Evolutionary conservation across 768 basidiomycete species (phyloP).

Genomic region (Leccinum subgranulosum): DNA sequence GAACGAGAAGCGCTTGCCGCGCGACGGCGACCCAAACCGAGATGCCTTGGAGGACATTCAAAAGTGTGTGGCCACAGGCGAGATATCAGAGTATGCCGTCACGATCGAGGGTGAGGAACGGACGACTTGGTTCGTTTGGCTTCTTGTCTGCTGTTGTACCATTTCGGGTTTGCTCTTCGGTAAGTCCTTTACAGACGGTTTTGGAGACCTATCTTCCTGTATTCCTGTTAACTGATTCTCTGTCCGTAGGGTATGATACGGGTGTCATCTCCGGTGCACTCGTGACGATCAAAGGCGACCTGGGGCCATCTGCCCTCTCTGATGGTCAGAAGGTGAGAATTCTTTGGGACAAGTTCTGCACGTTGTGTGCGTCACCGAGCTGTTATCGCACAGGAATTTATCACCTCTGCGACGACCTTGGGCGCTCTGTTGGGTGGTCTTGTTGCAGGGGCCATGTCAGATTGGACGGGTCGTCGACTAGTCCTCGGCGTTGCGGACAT

Average conservation of each 20-base stretch:
- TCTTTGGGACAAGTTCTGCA: background rate
- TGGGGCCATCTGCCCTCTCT: constrained; percentile 55
- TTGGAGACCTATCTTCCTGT: constrained; percentile 1
- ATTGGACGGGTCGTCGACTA: constrained; percentile 63
- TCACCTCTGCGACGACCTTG: constrained; percentile 75
- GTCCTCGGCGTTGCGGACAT: constrained; percentile 66
- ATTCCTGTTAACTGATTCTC: background rate
- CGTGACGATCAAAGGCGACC: constrained; percentile 65
- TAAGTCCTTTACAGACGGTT: constrained; percentile 28
- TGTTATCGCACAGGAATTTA: constrained; percentile 58
- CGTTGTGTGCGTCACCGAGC: background rate
- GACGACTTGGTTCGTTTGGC: constrained; percentile 74
- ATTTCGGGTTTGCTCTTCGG: constrained; percentile 77
- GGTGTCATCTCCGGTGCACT: constrained; percentile 81
- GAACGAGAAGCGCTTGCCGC: background rate
- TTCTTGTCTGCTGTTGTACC: constrained; percentile 70
- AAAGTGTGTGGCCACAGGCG: constrained; percentile 31
- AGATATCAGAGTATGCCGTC: constrained; percentile 57
- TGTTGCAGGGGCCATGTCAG: constrained; percentile 46
- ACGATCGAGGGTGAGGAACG: constrained; percentile 63
- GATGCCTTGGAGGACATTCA: constrained; percentile 16
- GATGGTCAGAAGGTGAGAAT: constrained; percentile 57
- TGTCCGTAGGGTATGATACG: constrained; percentile 66
- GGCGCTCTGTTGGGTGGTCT: constrained; percentile 78
- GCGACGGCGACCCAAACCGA: background rate